Conservation (phyloP, 371 early-diverging fungal genomes). For the Modicella reniformis region DNA sequence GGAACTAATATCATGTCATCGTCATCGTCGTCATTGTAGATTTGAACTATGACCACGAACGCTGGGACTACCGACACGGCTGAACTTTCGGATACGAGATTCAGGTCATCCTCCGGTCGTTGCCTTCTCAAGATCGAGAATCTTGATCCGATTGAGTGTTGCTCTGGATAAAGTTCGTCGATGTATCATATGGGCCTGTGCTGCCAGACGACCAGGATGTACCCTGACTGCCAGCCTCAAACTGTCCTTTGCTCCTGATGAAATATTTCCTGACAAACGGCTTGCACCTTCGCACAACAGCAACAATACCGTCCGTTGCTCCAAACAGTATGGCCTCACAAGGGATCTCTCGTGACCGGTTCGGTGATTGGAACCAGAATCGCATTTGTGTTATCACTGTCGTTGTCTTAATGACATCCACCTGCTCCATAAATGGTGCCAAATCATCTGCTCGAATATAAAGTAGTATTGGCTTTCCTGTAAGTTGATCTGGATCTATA, state of each 20-base stretch:
- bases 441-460: constrained; percentile 27
- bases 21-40: too few relatives aligned
- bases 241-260: background rate
- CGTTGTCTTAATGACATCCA: constrained; percentile 20
- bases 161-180: too few relatives aligned
- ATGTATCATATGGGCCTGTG: background rate
- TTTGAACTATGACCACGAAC: too few relatives aligned
- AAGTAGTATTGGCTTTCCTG: constrained; percentile 23
- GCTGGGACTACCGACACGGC: background rate
- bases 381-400: constrained; percentile 21
- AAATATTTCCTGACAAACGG: constrained; percentile 3
- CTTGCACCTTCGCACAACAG: background rate
- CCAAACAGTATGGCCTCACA: constrained; percentile 23
- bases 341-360: constrained; percentile 15
- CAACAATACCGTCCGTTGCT: constrained; percentile 14
- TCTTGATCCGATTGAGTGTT: too few relatives aligned
- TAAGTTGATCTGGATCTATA: constrained; percentile 10
- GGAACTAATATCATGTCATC: too few relatives aligned
- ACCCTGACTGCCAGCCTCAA: background rate
- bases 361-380: constrained; percentile 29
- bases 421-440: constrained; percentile 15
- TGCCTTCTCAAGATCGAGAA: background rate
- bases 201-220: background rate
- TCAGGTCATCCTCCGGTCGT: too few relatives aligned
- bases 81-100: too few relatives aligned